Evolutionary conservation across 2,329 filamentous ascomycete species (phyloP).

Genomic region (Macrophomina pseudophaseolina): DNA sequence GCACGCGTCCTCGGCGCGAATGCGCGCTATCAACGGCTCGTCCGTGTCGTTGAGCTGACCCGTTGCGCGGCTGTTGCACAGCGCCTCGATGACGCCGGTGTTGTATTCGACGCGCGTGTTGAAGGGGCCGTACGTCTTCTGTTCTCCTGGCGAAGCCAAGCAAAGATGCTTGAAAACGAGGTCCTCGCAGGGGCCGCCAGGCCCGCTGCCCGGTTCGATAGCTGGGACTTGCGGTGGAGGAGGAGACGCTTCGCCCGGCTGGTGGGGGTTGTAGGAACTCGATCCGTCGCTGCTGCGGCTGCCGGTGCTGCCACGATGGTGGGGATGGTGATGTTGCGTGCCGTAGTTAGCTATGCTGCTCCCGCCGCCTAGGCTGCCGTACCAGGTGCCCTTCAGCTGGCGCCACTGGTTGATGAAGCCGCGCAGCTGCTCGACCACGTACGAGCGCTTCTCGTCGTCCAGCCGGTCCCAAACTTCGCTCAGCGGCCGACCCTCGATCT

Average conservation of each 20-base stretch:
- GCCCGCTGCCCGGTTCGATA: constrained; percentile 17
- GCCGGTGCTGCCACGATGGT: constrained; percentile 9
- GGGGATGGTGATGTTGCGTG: constrained; percentile 1
- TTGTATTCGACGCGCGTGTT: constrained; percentile 28
- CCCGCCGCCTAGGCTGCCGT: constrained; percentile 29
- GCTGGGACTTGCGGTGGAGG: neutral
- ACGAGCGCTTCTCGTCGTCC: constrained; percentile 18
- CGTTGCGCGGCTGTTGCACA: constrained; percentile 24
- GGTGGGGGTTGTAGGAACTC: constrained; percentile 7
- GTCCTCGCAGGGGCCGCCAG: constrained; percentile 22
- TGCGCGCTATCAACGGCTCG: constrained; percentile 26
- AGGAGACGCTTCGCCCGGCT: neutral
- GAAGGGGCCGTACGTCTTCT: constrained; percentile 29
- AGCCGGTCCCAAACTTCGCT: constrained; percentile 27
- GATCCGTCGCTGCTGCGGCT: constrained; percentile 5
- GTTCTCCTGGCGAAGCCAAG: constrained; percentile 15
- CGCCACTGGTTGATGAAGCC: constrained; percentile 28
- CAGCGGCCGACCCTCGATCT: constrained; percentile 30
- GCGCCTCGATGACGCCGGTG: constrained; percentile 26
- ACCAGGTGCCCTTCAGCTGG: constrained; percentile 28
- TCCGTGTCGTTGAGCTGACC: constrained; percentile 26
- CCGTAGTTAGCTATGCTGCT: constrained; percentile 29
- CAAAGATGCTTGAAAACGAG: constrained; percentile 23
- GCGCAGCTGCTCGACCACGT: constrained; percentile 28
- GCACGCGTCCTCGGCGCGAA: constrained; percentile 5